Percentiles rank a stretch among this genome's conserved stretches.
These are phyloP conservation scores for Geotrichum siamense DNA, from an alignment of 1,139 yeast species.

Conservation along the genomic window DNA sequence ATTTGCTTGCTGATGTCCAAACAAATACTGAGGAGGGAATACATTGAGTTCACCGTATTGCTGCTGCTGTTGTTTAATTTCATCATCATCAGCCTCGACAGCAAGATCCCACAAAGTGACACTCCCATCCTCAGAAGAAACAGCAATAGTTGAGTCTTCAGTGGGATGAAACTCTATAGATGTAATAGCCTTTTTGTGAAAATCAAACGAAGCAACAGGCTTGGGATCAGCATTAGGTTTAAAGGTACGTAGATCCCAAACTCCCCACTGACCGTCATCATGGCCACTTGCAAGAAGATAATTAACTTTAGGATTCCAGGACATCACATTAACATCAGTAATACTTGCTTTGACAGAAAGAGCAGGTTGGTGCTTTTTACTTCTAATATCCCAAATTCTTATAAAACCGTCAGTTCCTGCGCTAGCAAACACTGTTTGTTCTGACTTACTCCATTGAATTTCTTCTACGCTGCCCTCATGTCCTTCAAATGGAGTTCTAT, in stretches of 20 bases:
- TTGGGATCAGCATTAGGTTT: constrained; percentile 38
- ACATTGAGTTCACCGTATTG: constrained; percentile 58
- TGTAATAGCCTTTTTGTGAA: constrained; percentile 91
- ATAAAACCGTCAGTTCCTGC: constrained; percentile 89
- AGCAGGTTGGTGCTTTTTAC: constrained; percentile 87
- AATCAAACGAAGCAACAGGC: constrained; percentile 82
- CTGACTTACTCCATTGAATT: constrained; percentile 92
- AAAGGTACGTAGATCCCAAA: constrained; percentile 94
- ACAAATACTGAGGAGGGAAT: constrained; percentile 82
- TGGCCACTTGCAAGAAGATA: constrained; percentile 91
- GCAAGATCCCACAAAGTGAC: constrained; percentile 97
- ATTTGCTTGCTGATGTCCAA: constrained; percentile 97
- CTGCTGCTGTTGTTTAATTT: constrained; percentile 64
- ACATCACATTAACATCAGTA: constrained; percentile 87
- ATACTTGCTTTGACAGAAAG: constrained; percentile 72
- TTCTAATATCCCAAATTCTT: constrained; percentile 94
- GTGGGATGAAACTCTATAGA: constrained; percentile 90
- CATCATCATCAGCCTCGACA: constrained; percentile 95
- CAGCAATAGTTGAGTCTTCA: constrained; percentile 93
- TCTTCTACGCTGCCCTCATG: constrained; percentile 78
- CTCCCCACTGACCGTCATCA: constrained; percentile 96
- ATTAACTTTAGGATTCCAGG: constrained; percentile 87
- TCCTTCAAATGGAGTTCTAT: constrained; percentile 60
- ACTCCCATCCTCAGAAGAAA: constrained; percentile 92
- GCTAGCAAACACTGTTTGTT: constrained; percentile 86